phyloP scores from a whole-genome alignment of 495 filamentous ascomycete genomes.

The Penicillium manginii region DNA sequence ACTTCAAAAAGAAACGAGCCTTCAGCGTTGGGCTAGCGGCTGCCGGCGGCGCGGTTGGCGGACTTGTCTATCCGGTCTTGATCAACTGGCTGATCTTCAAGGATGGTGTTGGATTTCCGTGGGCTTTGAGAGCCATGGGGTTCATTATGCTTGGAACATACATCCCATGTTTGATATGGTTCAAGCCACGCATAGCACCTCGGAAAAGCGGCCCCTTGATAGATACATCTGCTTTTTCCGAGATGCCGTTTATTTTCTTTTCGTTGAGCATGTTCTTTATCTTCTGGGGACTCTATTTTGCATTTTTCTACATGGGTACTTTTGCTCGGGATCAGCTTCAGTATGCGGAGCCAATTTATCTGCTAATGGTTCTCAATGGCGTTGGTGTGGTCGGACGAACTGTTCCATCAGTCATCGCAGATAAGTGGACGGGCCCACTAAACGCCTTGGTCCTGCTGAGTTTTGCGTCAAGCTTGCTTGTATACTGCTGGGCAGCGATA shows the following conservation, averaged over 20 bases:
- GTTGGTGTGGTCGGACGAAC: constrained; percentile 50
- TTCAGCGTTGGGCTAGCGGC: constrained; percentile 52
- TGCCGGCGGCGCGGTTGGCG: constrained; percentile 45
- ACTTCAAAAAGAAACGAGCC: constrained; percentile 45
- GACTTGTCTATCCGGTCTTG: constrained; percentile 52
- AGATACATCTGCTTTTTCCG: constrained; percentile 39
- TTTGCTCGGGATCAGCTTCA: constrained; percentile 22
- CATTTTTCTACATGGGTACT: constrained; percentile 45
- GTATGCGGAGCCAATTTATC: constrained; percentile 3
- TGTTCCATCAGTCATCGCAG: constrained; percentile 43
- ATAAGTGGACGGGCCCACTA: constrained; percentile 37
- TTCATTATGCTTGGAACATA: constrained; percentile 54
- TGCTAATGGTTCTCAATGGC: constrained; percentile 45
- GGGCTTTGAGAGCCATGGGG: constrained; percentile 56
- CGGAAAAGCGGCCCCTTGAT: constrained; percentile 29
- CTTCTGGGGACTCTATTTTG: constrained; percentile 46
- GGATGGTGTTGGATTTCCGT: constrained; percentile 50
- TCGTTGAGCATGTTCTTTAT: constrained; percentile 31
- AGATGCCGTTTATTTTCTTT: constrained; percentile 39
- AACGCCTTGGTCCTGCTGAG: constrained; percentile 37
- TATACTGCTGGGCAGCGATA: constrained; percentile 42
- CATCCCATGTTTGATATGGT: constrained; percentile 38
- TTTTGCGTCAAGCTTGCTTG: constrained; percentile 32
- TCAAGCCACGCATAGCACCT: constrained; percentile 30
- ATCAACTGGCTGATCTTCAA: constrained; percentile 50